These are phyloP conservation scores for Arachnopeziza araneosa DNA, from an alignment of 2,329 filamentous ascomycete species.

Conservation along the genomic window DNA sequence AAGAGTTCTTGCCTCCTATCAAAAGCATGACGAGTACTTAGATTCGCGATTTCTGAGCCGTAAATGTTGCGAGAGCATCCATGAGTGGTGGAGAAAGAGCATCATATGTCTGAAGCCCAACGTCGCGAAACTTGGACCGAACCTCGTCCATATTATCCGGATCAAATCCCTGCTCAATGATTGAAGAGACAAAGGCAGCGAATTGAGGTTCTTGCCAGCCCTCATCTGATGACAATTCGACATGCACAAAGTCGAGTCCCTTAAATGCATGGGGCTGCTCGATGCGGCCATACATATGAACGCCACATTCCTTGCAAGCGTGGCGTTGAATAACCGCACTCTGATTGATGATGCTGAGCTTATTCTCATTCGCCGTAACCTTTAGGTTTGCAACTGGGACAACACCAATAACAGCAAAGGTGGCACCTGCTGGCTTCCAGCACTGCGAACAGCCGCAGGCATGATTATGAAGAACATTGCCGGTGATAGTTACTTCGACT, in stretches of 20 bases:
- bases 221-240: conserved; percentile 51
- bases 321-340: conserved; percentile 54
- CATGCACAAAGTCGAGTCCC: conserved; percentile 64
- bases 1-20: neutral
- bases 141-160: conserved; percentile 50
- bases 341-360: conserved; percentile 51
- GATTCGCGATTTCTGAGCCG: conserved; percentile 26
- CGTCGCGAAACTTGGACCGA: conserved; percentile 43
- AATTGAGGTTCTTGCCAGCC: conserved; percentile 72
- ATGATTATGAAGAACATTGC: conserved; percentile 63
- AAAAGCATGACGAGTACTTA: neutral
- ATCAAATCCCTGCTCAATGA: conserved; percentile 62
- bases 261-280: conserved; percentile 60
- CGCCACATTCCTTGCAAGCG: conserved; percentile 55
- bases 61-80: conserved; percentile 54
- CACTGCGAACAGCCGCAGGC: conserved; percentile 68
- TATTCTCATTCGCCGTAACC: conserved; percentile 52
- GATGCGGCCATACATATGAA: conserved; percentile 60
- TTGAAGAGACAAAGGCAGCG: conserved; percentile 60
- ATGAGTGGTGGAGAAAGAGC: conserved; percentile 55
- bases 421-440: conserved; percentile 60
- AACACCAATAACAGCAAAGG: conserved; percentile 61
- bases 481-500: conserved; percentile 51
- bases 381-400: conserved; percentile 48
- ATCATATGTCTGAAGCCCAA: conserved; percentile 59